Evolutionary conservation across 345 rosid genomes (phyloP).

Genomic region (Salix arbutifolia): DNA sequence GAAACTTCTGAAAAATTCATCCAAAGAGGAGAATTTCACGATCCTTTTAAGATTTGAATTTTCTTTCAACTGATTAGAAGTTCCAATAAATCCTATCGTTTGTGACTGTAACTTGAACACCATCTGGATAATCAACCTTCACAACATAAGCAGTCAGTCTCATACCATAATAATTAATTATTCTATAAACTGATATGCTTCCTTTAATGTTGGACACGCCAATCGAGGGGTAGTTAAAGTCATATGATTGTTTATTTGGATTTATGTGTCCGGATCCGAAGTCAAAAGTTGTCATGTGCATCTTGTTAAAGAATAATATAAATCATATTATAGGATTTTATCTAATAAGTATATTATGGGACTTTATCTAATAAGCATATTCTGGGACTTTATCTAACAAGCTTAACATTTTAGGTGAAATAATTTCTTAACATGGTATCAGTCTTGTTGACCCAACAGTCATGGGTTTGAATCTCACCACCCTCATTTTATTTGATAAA

Average conservation of each 20-base stretch:
- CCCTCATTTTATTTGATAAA: no score
- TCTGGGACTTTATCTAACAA: no score
- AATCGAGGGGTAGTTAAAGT: slow-evolving; percentile 51
- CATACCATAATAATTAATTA: slow-evolving; percentile 39
- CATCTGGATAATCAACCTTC: slow-evolving; percentile 27
- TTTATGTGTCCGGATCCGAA: neutral
- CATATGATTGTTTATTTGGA: slow-evolving; percentile 16
- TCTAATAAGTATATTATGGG: no score
- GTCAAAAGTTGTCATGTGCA: no score
- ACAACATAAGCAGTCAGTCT: slow-evolving; percentile 31
- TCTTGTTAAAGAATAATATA: no score
- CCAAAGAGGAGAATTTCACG: neutral
- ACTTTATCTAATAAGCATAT: no score
- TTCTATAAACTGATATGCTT: slow-evolving; percentile 31
- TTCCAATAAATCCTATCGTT: neutral
- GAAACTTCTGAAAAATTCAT: no score
- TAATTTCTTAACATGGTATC: no score
- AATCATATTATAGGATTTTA: no score
- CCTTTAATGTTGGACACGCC: slow-evolving; percentile 43
- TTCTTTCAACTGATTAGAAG: neutral
- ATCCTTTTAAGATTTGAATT: neutral
- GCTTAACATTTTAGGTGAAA: no score
- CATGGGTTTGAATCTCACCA: no score
- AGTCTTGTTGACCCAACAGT: no score
- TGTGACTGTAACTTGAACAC: slow-evolving; percentile 31